Evolutionary conservation across 108 stramenopile species (phyloP).

Genomic region (Pseudonitzschia multiseries): DNA sequence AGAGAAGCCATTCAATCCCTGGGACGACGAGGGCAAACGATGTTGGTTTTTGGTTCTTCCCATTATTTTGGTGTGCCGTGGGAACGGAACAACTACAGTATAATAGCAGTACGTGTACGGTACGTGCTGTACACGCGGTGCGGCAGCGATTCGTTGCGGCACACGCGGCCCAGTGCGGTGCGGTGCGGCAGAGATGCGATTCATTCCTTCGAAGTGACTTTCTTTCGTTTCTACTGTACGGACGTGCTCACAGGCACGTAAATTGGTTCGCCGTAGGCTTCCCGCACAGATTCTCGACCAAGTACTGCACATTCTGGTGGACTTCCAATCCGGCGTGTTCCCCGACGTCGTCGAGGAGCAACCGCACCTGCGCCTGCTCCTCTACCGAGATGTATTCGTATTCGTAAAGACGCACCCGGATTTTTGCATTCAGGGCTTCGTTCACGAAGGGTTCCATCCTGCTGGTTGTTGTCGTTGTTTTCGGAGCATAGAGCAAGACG

Average conservation of each 20-base stretch:
- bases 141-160: no score
- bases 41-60: no score
- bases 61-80: no score
- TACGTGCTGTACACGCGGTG: no score
- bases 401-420: neutral
- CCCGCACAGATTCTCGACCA: slow-evolving; percentile 9
- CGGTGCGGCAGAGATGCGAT: no score
- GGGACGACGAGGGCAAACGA: no score
- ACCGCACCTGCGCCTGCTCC: neutral
- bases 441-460: slow-evolving; percentile 5
- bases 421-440: neutral
- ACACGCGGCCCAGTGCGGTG: no score
- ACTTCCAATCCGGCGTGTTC: slow-evolving; percentile 9
- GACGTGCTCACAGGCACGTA: neutral
- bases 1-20: no score
- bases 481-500: slow-evolving; percentile 6
- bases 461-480: neutral
- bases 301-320: slow-evolving; percentile 7
- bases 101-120: no score
- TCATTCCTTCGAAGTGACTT: no score
- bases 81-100: no score
- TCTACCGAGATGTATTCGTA: neutral
- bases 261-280: neutral
- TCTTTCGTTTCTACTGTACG: no score
- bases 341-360: slow-evolving; percentile 12